Evolutionary conservation across 2,329 filamentous ascomycete genomes (phyloP), one percentile per base, ranked within the genome.

Genomic region (Claviceps quebecensis): DNA sequence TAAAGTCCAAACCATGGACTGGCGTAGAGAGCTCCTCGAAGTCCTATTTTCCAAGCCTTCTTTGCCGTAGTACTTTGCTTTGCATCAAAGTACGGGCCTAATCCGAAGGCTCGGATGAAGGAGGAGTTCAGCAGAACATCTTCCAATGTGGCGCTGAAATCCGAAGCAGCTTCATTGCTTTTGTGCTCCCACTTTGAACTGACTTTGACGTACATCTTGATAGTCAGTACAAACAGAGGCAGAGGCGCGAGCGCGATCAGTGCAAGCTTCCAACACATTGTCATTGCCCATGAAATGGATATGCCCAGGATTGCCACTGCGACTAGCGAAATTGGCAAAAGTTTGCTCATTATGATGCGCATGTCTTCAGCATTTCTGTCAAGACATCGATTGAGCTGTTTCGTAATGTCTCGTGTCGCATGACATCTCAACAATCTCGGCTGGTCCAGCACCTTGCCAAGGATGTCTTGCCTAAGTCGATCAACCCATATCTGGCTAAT

Each of bases 361-460:
- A 93, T 90, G 62, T 95, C 88, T 63, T 97, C 89, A 0, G 84
- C 86, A 59, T 87, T 86, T 16, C 84, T 78, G 59, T 95, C 87
- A 0, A 97, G 74, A 45, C 77, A 84, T 54, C 87, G 81, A 1
- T 75, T 80, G 43, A 97, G 73, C 2, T 74, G 72, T 1, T 73
- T 71, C 0, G 84, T 70, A 0, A 76, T 78, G 63, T 93, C 86
- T 37, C 73, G 72, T 2, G 83, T 73, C 48, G 75, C 70, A 56
- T 88, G 83, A 58, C 95, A 95, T 83, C 89, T 34, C 29, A 34
- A 97, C 4, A 76, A 67, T 54, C 77, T 81, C 1, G 87, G 84
- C 61, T 96, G 91, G 40, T 77, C 73, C 0, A 97, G 71, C 16
- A 95, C 80, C 1, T 77, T 75, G 47, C 72, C 73, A 56, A 95